phyloP scores from a whole-genome alignment of 768 basidiomycete species.

The Clathrus columnatus region DNA sequence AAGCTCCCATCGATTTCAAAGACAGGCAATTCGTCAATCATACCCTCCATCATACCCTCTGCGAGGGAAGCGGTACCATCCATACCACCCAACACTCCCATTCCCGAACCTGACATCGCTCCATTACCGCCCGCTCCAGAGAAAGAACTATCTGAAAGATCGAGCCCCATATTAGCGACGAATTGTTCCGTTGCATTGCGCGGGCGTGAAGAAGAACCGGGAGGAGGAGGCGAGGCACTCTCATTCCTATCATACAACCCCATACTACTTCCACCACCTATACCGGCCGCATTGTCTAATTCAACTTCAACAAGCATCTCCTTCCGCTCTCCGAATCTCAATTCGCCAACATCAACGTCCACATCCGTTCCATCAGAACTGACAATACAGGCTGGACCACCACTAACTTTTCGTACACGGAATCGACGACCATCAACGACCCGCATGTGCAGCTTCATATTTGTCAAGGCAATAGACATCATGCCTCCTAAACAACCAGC shows the following conservation, averaged over 20 bases:
- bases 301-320: constrained; percentile 98
- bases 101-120: constrained; percentile 24
- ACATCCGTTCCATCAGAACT: constrained; percentile 90
- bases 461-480: constrained; percentile 88
- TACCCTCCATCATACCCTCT: constrained; percentile 89
- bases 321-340: constrained; percentile 92
- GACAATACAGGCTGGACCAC: constrained; percentile 79
- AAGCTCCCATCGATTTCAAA: constrained; percentile 94
- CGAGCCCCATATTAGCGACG: constrained; percentile 78
- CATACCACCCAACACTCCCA: constrained; percentile 34
- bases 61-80: constrained; percentile 60
- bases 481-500: constrained; percentile 94
- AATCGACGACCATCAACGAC: constrained; percentile 87
- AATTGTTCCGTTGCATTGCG: constrained; percentile 81
- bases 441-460: constrained; percentile 93
- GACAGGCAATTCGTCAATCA: constrained; percentile 97
- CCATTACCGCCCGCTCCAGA: background rate
- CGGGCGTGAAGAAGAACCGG: constrained; percentile 17
- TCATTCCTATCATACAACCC: constrained; percentile 21
- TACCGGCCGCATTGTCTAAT: constrained; percentile 53
- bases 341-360: constrained; percentile 89
- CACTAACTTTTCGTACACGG: constrained; percentile 90
- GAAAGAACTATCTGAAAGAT: constrained; percentile 21
- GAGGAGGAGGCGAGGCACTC: constrained; percentile 10
- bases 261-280: background rate